A percentile compares a stretch with the other conserved stretches of the same genome.
Conservation (phyloP, 495 filamentous ascomycete species). For the Pyronema omphalodes region DNA sequence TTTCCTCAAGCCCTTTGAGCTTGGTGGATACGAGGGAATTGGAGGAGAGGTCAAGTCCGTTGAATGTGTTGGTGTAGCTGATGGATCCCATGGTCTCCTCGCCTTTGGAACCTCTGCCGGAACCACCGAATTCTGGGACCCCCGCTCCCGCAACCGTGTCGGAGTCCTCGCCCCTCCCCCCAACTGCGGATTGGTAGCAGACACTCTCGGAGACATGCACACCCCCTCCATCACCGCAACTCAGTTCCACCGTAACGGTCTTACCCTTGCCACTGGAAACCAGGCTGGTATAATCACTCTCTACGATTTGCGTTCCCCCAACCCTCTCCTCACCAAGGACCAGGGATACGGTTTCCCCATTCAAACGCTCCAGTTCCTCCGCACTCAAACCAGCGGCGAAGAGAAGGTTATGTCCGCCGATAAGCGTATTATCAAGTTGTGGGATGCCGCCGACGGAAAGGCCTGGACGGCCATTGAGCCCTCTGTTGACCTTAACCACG, state of each 20-base stretch:
- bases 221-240: constrained; percentile 49
- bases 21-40: constrained; percentile 33
- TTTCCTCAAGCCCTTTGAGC: constrained; percentile 58
- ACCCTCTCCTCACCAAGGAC: constrained; percentile 72
- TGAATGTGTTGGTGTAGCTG: constrained; percentile 79
- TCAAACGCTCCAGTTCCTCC: constrained; percentile 73
- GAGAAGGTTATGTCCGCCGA: constrained; percentile 83
- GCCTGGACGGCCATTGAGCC: constrained; percentile 95
- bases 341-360: constrained; percentile 93
- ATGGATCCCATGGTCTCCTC: constrained; percentile 73
- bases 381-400: constrained; percentile 35
- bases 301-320: constrained; percentile 80
- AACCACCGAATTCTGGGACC: constrained; percentile 95
- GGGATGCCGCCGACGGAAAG: constrained; percentile 60
- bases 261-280: constrained; percentile 75
- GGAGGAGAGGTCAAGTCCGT: constrained; percentile 52
- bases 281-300: constrained; percentile 76
- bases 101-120: constrained; percentile 91
- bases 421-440: constrained; percentile 93
- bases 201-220: constrained; percentile 21
- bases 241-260: constrained; percentile 66
- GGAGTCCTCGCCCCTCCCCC: constrained; percentile 41
- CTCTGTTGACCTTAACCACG: constrained; percentile 78
- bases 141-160: constrained; percentile 62
- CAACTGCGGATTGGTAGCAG: constrained; percentile 6